A percentile compares a stretch with the other conserved stretches of the same genome.
phyloP scores from a whole-genome alignment of 2,329 filamentous ascomycete species.

The Huntiella abstrusa region DNA sequence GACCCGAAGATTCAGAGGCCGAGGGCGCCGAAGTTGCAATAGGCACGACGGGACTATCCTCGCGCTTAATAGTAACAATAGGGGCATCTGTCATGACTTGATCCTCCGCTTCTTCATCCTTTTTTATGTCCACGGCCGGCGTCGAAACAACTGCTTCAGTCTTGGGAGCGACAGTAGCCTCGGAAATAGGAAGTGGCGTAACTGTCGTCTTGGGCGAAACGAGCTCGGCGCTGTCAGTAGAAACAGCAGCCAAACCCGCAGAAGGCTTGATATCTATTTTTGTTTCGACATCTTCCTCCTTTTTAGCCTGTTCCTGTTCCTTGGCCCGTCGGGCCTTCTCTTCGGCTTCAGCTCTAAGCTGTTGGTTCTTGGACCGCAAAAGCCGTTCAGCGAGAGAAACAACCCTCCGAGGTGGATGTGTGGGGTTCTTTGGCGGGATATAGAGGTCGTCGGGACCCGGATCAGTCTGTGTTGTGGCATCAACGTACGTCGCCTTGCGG shows the following conservation, averaged over 20 bases:
- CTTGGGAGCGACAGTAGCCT: no score
- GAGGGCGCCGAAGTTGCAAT: not conserved
- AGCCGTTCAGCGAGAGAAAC: conserved; percentile 35
- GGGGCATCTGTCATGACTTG: not conserved
- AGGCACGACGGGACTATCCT: not conserved
- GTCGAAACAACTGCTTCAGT: no score
- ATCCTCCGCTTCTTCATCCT: not conserved
- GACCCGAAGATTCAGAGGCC: not conserved
- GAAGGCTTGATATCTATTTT: no score
- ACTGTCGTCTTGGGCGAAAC: no score
- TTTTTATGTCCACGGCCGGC: no score
- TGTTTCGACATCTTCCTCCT: no score
- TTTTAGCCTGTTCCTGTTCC: no score
- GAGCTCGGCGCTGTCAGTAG: no score
- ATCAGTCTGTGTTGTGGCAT: conserved; percentile 36
- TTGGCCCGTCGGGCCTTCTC: no score
- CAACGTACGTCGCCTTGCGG: conserved; percentile 22
- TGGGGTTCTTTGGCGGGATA: conserved; percentile 20
- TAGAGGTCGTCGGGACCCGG: conserved; percentile 35
- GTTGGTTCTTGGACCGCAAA: conserved; percentile 18
- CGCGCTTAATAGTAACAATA: not conserved
- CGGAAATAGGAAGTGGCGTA: no score
- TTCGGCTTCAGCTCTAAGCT: no score
- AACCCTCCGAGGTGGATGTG: conserved; percentile 27
- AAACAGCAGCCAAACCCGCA: no score